These are phyloP conservation scores for Liquidambar formosana DNA, from an alignment of 164 flowering plant species.

Conservation along the genomic window DNA sequence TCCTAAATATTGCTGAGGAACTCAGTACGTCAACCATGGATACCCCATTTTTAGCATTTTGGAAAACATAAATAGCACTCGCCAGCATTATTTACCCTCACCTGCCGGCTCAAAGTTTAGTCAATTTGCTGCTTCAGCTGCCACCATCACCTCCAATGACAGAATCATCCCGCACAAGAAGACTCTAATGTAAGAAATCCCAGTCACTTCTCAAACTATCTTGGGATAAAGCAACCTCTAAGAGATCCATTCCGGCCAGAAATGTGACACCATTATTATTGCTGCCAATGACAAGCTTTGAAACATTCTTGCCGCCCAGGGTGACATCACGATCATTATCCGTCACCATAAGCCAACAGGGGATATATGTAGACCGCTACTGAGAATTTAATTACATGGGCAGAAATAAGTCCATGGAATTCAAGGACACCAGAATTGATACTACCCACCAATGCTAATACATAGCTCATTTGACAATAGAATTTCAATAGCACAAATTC, in stretches of 20 bases:
- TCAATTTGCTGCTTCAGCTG: slow-evolving; percentile 7
- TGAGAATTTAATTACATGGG: slow-evolving; percentile 24
- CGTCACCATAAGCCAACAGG: slow-evolving; percentile 23
- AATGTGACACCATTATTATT: neutral
- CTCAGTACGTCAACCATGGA: slow-evolving; percentile 3
- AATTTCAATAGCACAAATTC: neutral
- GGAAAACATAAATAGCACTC: slow-evolving; percentile 6
- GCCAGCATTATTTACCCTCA: slow-evolving; percentile 20
- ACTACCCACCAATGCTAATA: slow-evolving; percentile 5
- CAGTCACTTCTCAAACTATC: slow-evolving; percentile 7
- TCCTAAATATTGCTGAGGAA: slow-evolving; percentile 7
- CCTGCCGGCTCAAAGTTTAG: slow-evolving; percentile 22
- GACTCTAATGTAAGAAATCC: slow-evolving; percentile 10
- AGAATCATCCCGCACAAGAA: slow-evolving; percentile 2
- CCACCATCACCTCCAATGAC: neutral
- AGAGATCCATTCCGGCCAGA: neutral
- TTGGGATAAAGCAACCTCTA: slow-evolving; percentile 6
- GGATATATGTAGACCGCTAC: slow-evolving; percentile 18
- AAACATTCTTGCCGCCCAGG: slow-evolving; percentile 8
- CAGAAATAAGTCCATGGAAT: slow-evolving; percentile 18
- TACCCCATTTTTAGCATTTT: slow-evolving; percentile 3
- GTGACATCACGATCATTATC: slow-evolving; percentile 34
- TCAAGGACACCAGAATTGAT: slow-evolving; percentile 3
- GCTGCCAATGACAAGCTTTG: slow-evolving; percentile 4
- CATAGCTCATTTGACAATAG: slow-evolving; percentile 1